These are phyloP conservation scores for Hymenoscyphus repandus DNA, from an alignment of 2,329 filamentous ascomycete genomes.

Conservation along the genomic window DNA sequence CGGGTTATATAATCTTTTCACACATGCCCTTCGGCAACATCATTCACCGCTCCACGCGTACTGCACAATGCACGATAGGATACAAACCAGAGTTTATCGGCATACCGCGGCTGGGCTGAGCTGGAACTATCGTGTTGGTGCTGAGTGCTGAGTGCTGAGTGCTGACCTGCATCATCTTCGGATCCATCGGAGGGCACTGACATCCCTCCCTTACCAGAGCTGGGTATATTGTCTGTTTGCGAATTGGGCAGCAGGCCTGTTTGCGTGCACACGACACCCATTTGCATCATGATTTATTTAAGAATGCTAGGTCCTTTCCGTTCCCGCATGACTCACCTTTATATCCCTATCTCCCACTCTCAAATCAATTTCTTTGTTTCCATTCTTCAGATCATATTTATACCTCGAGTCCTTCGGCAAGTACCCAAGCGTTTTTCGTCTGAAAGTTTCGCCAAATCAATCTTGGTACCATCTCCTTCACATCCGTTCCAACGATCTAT, in stretches of 20 bases:
- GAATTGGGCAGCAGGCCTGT: neutral
- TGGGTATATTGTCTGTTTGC: neutral
- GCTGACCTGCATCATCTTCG: conserved; percentile 7
- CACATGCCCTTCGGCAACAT: neutral
- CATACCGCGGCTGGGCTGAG: neutral
- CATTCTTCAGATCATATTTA: neutral
- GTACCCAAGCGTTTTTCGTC: neutral
- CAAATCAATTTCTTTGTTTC: neutral
- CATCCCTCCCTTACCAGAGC: neutral
- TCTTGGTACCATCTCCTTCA: neutral
- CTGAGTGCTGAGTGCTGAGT: neutral
- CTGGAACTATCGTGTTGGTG: neutral
- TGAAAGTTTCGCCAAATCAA: neutral
- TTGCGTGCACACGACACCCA: conserved; percentile 7
- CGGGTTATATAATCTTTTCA: neutral
- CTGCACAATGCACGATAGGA: neutral
- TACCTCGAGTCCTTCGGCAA: neutral
- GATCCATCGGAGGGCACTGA: conserved; percentile 1
- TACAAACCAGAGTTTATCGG: neutral
- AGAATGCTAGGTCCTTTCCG: neutral
- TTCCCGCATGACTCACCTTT: conserved; percentile 7
- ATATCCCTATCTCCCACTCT: neutral
- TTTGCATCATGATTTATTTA: neutral
- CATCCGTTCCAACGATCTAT: neutral
- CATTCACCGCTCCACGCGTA: neutral